phyloP scores from a whole-genome alignment of 1,284 basidiomycete species.

The Austroboletus niveus region DNA sequence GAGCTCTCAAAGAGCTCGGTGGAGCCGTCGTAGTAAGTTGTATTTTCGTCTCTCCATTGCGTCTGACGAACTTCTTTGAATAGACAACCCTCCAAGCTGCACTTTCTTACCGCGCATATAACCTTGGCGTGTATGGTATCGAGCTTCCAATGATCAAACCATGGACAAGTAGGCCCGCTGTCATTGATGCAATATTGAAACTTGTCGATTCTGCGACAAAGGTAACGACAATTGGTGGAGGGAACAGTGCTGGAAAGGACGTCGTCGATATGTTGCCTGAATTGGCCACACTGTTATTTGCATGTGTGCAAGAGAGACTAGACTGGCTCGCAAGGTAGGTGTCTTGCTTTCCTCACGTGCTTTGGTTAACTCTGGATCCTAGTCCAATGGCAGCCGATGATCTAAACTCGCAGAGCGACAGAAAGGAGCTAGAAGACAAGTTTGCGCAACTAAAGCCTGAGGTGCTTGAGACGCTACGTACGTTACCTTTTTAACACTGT shows the following conservation, averaged over 20 bases:
- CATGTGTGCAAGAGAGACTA: slow-evolving; percentile 71
- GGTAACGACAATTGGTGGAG: slow-evolving; percentile 21
- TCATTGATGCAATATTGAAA: slow-evolving; percentile 70
- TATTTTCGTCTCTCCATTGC: neutral
- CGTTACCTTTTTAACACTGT: slow-evolving; percentile 23
- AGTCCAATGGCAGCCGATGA: slow-evolving; percentile 49
- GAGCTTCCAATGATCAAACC: slow-evolving; percentile 69
- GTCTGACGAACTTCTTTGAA: neutral
- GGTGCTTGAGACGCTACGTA: slow-evolving; percentile 75
- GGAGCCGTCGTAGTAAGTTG: slow-evolving; percentile 60
- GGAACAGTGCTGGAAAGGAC: slow-evolving; percentile 40
- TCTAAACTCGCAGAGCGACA: slow-evolving; percentile 49
- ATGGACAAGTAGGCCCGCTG: slow-evolving; percentile 76
- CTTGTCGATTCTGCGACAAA: slow-evolving; percentile 72
- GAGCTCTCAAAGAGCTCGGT: slow-evolving; percentile 32
- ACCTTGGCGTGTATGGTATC: slow-evolving; percentile 75
- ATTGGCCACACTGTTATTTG: slow-evolving; percentile 68
- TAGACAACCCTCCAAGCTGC: slow-evolving; percentile 76
- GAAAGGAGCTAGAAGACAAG: slow-evolving; percentile 55
- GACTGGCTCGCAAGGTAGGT: slow-evolving; percentile 66
- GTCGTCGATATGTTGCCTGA: slow-evolving; percentile 60
- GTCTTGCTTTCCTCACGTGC: neutral
- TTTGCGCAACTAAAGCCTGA: slow-evolving; percentile 71
- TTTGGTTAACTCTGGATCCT: slow-evolving; percentile 5
- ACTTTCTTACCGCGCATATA: slow-evolving; percentile 70